Conservation (phyloP, 148 eudicot species). For the Persicaria maculosa region DNA sequence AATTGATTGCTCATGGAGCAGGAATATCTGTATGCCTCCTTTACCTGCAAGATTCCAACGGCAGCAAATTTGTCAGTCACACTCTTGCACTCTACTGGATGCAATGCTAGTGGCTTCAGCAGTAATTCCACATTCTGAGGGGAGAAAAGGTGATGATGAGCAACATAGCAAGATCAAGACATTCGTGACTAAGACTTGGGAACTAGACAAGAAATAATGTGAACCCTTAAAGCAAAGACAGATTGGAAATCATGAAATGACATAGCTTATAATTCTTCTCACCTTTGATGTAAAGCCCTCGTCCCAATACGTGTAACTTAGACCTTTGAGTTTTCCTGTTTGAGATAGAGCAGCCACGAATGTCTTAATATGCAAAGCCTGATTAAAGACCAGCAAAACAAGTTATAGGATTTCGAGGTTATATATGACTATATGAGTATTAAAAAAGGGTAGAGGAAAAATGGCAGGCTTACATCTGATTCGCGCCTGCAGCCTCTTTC, state of each 20-base stretch:
- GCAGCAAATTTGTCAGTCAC: constrained; percentile 90
- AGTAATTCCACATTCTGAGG: constrained; percentile 63
- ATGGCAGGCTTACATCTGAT: constrained; percentile 37
- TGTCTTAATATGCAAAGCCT: constrained; percentile 65
- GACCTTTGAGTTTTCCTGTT: constrained; percentile 66
- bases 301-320: constrained; percentile 75
- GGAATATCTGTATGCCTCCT: background rate
- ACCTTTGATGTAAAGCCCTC: constrained; percentile 89
- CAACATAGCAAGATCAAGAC: background rate
- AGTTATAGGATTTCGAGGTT: background rate
- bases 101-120: constrained; percentile 52
- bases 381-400: constrained; percentile 17
- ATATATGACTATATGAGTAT: background rate
- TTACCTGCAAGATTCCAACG: constrained; percentile 89
- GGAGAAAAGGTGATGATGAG: background rate
- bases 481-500: constrained; percentile 30
- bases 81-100: constrained; percentile 63
- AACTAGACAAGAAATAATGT: background rate
- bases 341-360: constrained; percentile 65
- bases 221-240: background rate
- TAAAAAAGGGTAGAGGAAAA: background rate
- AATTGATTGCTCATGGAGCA: background rate
- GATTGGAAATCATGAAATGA: background rate
- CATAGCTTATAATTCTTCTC: constrained; percentile 8
- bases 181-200: background rate